Percentiles rank a stretch among this genome's conserved stretches.
These are phyloP conservation scores for Cladosporium sp. DNA, from an alignment of 2,329 filamentous ascomycete genomes.

Conservation along the genomic window DNA sequence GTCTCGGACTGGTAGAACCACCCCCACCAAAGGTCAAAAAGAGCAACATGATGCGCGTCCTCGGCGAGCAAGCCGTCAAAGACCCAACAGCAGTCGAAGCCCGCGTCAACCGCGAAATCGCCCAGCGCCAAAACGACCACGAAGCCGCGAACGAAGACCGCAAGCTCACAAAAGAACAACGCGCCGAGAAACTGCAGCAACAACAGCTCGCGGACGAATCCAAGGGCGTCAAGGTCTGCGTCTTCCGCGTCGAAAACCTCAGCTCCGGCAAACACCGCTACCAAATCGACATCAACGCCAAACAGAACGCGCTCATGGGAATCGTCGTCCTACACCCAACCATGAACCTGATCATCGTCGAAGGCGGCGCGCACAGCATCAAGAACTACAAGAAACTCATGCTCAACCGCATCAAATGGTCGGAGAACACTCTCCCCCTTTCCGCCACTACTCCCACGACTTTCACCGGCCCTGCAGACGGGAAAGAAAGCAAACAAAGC, in stretches of 20 bases:
- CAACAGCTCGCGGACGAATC: slow-evolving; percentile 86
- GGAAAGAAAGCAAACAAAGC: slow-evolving; percentile 18
- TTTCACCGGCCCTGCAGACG: slow-evolving; percentile 24
- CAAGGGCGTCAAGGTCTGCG: slow-evolving; percentile 77
- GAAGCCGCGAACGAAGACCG: slow-evolving; percentile 74
- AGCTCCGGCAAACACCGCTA: slow-evolving; percentile 87
- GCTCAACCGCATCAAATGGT: slow-evolving; percentile 91
- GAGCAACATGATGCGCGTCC: slow-evolving; percentile 92
- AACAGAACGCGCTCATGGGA: slow-evolving; percentile 80
- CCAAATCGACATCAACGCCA: slow-evolving; percentile 87
- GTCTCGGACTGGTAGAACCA: slow-evolving; percentile 81
- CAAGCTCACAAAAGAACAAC: slow-evolving; percentile 82
- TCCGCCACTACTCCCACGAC: slow-evolving; percentile 32
- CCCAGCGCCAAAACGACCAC: slow-evolving; percentile 76
- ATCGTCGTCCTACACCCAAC: slow-evolving; percentile 88
- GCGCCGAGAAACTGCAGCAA: slow-evolving; percentile 70
- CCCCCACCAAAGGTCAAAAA: slow-evolving; percentile 96
- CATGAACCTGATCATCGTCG: slow-evolving; percentile 84
- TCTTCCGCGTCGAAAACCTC: slow-evolving; percentile 86
- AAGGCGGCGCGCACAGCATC: slow-evolving; percentile 80
- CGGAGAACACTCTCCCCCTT: slow-evolving; percentile 72
- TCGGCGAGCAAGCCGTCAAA: slow-evolving; percentile 88
- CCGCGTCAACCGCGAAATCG: slow-evolving; percentile 87
- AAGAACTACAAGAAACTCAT: slow-evolving; percentile 87
- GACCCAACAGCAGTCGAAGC: slow-evolving; percentile 97